Evolutionary conservation across 768 basidiomycete genomes (phyloP), one percentile per base, ranked within the genome.

Genomic region (Lenzites betulinus): DNA sequence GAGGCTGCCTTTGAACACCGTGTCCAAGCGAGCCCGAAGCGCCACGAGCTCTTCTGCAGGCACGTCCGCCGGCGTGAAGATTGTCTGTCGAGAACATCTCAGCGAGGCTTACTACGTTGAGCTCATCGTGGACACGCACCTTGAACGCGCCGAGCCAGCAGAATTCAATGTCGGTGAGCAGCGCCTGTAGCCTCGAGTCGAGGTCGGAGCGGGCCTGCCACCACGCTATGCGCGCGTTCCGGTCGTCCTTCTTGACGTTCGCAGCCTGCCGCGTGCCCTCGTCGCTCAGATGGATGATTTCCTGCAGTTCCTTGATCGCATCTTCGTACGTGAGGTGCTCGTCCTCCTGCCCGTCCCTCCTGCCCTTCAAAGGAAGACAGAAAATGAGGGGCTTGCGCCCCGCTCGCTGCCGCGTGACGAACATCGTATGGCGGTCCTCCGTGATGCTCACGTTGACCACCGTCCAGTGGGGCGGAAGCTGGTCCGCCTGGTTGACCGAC

Each of bases 91-190:
- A 30, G 49, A 46, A 50, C 43, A 20, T 15, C 25, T 51, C 4
- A 8, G 38, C 30, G 8, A 52, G 46, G 38, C 36, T 47, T 6
- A 20, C n/a, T 16, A 18, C n/a, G 36, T 26, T 60, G 30, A 3
- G 7, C 42, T 16, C 33, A 33, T 9, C 59, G 25, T 18, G 28
- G 30, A 30, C 16, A 67, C 79, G 35, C 51, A 95, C 95, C 86
- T 98, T 98, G 83, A 97, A 98, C 22, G 90, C 94, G 1, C 97
- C 96, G 2, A 99, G 79, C 97, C 97, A 98, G 69, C 91, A 94
- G 66, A 92, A 95, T 71, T 98, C 97, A 44, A 99, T 87, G 64
- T 88, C 93, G 64, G 85, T 84, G 35, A 97, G 71, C 7, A 99
- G 73, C 30, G 85, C 84, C 58, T 83, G 78, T 68, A 99, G 71